Conservation (phyloP, 805 yeast genomes). For the Candida palmyrensis region DNA sequence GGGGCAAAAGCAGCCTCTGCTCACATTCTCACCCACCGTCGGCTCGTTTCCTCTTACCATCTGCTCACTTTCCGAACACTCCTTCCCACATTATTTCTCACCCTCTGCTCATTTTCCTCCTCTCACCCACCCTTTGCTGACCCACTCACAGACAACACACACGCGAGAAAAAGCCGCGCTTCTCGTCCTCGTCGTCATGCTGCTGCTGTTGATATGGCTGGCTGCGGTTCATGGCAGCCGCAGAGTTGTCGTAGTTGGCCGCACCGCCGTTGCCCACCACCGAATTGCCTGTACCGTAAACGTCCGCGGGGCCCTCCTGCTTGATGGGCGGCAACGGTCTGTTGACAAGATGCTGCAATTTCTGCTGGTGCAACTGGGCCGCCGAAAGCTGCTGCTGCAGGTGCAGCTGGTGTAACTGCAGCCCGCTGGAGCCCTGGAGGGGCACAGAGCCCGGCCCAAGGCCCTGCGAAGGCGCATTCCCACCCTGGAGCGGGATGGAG, state of each 20-base stretch:
- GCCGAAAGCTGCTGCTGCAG: slow-evolving; percentile 36
- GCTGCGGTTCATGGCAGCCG: slow-evolving; percentile 9
- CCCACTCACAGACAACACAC: slow-evolving; percentile 38
- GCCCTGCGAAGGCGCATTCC: too few relatives aligned
- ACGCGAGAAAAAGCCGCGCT: slow-evolving; percentile 38
- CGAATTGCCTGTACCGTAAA: too few relatives aligned
- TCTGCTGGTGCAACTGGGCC: slow-evolving; percentile 44
- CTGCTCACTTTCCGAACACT: too few relatives aligned
- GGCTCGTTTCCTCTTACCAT: too few relatives aligned
- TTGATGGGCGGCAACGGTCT: slow-evolving; percentile 45
- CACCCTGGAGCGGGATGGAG: too few relatives aligned
- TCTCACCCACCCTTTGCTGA: too few relatives aligned
- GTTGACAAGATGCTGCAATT: slow-evolving; percentile 44
- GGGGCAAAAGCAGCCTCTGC: too few relatives aligned
- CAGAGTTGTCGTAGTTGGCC: slow-evolving; percentile 14
- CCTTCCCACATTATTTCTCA: too few relatives aligned
- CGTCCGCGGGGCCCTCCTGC: slow-evolving; percentile 27
- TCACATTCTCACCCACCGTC: too few relatives aligned
- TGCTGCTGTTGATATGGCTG: slow-evolving; percentile 30
- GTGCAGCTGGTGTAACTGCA: slow-evolving; percentile 7
- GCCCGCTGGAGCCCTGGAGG: slow-evolving; percentile 1
- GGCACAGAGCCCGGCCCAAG: too few relatives aligned
- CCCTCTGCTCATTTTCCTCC: too few relatives aligned
- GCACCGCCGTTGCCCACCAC: slow-evolving; percentile 10
- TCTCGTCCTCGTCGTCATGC: slow-evolving; percentile 25